Evolutionary conservation across 1,284 basidiomycete species (phyloP).

Genomic region (Baeospora myosura): DNA sequence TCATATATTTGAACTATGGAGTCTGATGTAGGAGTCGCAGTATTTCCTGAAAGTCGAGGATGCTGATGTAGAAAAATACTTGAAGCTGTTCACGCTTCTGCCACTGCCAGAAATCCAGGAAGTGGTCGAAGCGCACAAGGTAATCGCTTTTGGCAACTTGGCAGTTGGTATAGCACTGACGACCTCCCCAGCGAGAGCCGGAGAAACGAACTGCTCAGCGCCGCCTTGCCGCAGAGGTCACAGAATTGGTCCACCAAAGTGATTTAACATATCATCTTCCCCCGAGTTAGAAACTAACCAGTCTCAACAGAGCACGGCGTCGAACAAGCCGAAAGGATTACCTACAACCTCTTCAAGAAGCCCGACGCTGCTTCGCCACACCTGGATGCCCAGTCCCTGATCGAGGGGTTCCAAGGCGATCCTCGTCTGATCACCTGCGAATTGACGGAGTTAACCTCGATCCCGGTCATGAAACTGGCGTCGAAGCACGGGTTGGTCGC

Average conservation of each 20-base stretch:
- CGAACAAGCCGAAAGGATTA: conserved; percentile 49
- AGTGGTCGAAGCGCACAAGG: conserved; percentile 54
- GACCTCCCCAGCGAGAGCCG: conserved; percentile 36
- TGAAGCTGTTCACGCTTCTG: conserved; percentile 82
- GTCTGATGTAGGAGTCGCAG: conserved; percentile 33
- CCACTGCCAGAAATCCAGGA: conserved; percentile 50
- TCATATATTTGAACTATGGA: not conserved
- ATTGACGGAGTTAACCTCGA: conserved; percentile 36
- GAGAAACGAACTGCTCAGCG: conserved; percentile 67
- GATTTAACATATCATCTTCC: too few relatives aligned
- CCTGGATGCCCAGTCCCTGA: conserved; percentile 32
- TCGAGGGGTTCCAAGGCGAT: conserved; percentile 54
- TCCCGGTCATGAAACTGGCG: conserved; percentile 51
- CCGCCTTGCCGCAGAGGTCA: conserved; percentile 82
- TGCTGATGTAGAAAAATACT: conserved; percentile 73
- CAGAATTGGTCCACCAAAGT: conserved; percentile 76
- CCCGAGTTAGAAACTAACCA: not conserved
- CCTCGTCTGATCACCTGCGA: conserved; percentile 44
- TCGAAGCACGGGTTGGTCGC: conserved; percentile 41
- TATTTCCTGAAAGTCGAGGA: conserved; percentile 86
- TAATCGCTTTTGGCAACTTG: conserved; percentile 26
- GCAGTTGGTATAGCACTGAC: not conserved
- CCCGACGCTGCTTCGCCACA: conserved; percentile 38
- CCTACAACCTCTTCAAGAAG: conserved; percentile 53
- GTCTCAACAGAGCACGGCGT: conserved; percentile 27